Base-by-base conservation (phyloP, 2,329 filamentous ascomycete genomes). In the Conoideocrella luteorostrata region DNA sequence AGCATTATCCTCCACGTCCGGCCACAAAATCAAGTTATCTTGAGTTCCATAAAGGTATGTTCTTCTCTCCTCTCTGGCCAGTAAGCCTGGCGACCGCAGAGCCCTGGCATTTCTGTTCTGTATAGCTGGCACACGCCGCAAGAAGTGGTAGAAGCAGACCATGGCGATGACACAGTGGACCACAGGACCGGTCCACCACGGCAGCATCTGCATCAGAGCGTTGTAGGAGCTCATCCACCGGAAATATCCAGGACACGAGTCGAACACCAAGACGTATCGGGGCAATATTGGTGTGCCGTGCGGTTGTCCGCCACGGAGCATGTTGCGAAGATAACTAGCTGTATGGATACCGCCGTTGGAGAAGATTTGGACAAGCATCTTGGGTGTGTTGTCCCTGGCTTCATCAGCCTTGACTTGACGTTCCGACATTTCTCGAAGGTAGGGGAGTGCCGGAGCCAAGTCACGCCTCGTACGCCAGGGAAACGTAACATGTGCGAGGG, bases 21-120 rank as follows among this genome's bases (percentile, higher is more conserved):
- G 50, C 56, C 61, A 70, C 3, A 63, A 57, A 5, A 80, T 69
- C 48, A 78, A 62, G 28, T 52, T 46, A 52, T 80, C 77, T 2
- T 57, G 65, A 28, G 65, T 61, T 10, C 71, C 69, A 47, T 77
- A 80, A 15, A 79, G 48, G 48, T 79, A 80, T n/a, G 67, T 60
- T 28, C 76, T 63, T 17, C 66, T 59, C 4, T 61, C 61, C 56
- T 76, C 72, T 24, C 52, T 54, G 10, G 52, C 55, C 38, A 66
- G 54, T 28, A 58, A 50, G 7, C 47, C 45, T 22, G 45, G 41
- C 18, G 63, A 56, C 40, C 71, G 71, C 43, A 71, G 60, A 39
- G 60, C 59, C 45, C 56, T 54, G 15, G 56, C 63, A 48, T 65
- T 67, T 43, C 47, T 53, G 11, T 61, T 56, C 7, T 69, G 53